These are phyloP conservation scores for Pseudozyma hubeiensis DNA, from an alignment of 1,284 basidiomycete species.

Conservation along the genomic window DNA sequence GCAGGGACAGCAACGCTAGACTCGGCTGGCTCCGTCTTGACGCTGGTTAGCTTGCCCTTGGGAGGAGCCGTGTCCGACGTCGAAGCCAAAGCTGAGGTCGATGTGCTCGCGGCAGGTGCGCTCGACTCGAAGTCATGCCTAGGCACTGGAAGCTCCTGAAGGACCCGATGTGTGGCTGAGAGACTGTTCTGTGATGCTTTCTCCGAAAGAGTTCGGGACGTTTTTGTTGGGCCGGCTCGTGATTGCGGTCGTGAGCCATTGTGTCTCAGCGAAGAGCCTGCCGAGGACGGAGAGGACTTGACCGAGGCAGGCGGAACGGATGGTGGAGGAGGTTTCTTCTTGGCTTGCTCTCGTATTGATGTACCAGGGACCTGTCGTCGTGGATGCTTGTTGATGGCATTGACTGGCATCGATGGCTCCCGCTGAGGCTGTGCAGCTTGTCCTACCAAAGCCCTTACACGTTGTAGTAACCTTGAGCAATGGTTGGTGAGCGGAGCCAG, in stretches of 20 bases:
- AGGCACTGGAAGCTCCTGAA: conserved; percentile 34
- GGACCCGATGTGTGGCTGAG: conserved; percentile 24
- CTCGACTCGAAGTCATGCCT: conserved; percentile 17
- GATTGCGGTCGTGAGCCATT: not conserved
- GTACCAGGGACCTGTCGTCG: not conserved
- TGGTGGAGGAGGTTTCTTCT: conserved; percentile 25
- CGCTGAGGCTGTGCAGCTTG: not conserved
- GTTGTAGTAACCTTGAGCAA: not conserved
- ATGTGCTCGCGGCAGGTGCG: not conserved
- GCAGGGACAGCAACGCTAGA: not conserved
- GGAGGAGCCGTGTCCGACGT: not conserved
- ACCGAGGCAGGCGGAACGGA: conserved; percentile 7
- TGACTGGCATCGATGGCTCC: not conserved
- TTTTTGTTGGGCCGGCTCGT: not conserved
- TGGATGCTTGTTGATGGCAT: not conserved
- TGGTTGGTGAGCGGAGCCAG: conserved; percentile 7
- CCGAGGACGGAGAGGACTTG: conserved; percentile 11
- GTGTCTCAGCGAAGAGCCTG: not conserved
- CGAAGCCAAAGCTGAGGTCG: not conserved
- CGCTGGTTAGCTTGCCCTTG: too few relatives aligned
- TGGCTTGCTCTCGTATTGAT: conserved; percentile 1
- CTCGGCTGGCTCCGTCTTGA: conserved; percentile 22
- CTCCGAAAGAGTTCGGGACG: not conserved
- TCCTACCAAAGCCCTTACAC: not conserved
- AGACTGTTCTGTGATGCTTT: conserved; percentile 20